These are phyloP conservation scores for Carex littledalei DNA, from an alignment of 176 grass and related monocot species.

Conservation along the genomic window DNA sequence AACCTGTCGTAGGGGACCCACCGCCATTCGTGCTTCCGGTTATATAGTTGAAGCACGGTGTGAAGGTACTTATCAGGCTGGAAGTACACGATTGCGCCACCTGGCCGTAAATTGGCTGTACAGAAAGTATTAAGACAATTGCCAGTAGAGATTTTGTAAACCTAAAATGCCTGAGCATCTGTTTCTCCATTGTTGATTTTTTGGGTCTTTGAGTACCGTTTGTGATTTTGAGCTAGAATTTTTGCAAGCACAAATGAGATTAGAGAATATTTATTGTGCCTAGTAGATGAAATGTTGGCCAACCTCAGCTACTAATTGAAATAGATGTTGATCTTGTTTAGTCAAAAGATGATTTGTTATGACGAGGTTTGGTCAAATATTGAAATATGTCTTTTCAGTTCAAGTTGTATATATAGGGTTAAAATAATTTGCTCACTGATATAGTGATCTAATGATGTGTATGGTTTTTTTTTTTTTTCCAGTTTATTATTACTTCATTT, in stretches of 20 bases:
- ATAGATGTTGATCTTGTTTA: not conserved
- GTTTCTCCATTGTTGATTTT: constrained; percentile 13
- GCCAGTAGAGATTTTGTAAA: constrained; percentile 1
- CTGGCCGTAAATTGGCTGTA: constrained; percentile 37
- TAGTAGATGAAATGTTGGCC: constrained; percentile 25
- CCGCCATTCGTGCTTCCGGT: constrained; percentile 63
- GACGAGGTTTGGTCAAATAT: not conserved
- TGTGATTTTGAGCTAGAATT: not conserved
- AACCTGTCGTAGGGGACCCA: constrained; percentile 50
- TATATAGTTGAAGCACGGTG: constrained; percentile 67
- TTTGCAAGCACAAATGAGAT: not conserved
- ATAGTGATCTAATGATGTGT: not conserved
- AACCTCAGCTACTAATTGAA: constrained; percentile 19
- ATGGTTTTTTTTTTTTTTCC: not conserved
- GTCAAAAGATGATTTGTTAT: not conserved
- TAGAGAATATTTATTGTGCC: constrained; percentile 8
- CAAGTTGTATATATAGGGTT: not conserved
- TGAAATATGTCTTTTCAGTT: not conserved
- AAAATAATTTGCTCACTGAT: not conserved
- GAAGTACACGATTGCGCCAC: constrained; percentile 45
- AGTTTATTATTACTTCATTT: too few species aligned
- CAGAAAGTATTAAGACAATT: not conserved
- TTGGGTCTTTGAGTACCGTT: not conserved
- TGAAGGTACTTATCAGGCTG: constrained; percentile 60
- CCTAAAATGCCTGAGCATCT: not conserved